Conservation (phyloP, 768 basidiomycete genomes). For the Nevesoporus exiguus region DNA sequence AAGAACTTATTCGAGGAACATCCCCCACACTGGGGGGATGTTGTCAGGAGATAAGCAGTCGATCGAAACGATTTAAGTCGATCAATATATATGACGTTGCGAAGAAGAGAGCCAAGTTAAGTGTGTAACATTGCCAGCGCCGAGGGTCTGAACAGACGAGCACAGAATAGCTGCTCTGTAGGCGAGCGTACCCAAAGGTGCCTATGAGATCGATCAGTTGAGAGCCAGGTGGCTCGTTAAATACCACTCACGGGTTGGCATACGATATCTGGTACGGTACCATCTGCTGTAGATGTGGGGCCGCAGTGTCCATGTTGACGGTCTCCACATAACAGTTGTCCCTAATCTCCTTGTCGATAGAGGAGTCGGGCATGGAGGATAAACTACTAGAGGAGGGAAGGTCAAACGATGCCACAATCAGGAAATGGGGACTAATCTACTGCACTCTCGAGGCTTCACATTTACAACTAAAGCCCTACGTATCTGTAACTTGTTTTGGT, state of each 20-base stretch:
- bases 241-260: slow-evolving; percentile 19
- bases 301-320: slow-evolving; percentile 16
- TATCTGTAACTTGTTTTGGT: neutral
- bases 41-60: slow-evolving; percentile 9
- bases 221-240: neutral
- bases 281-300: slow-evolving; percentile 18
- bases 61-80: neutral
- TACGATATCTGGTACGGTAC: slow-evolving; percentile 26
- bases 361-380: slow-evolving; percentile 20
- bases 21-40: slow-evolving; percentile 33
- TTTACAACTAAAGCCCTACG: neutral
- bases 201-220: slow-evolving; percentile 10
- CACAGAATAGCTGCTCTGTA: slow-evolving; percentile 31
- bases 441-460: slow-evolving; percentile 17
- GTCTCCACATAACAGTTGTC: slow-evolving; percentile 30
- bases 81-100: slow-evolving; percentile 23
- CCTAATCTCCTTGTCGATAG: slow-evolving; percentile 22
- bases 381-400: neutral
- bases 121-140: slow-evolving; percentile 16
- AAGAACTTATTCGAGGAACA: slow-evolving; percentile 27
- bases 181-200: slow-evolving; percentile 28
- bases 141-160: slow-evolving; percentile 27
- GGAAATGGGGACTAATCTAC: neutral
- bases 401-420: slow-evolving; percentile 1
- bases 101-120: slow-evolving; percentile 28